Percentiles rank a stretch among this genome's conserved stretches.
These are phyloP conservation scores for Diaporthe vexans DNA, from an alignment of 2,329 filamentous ascomycete species.

Conservation along the genomic window DNA sequence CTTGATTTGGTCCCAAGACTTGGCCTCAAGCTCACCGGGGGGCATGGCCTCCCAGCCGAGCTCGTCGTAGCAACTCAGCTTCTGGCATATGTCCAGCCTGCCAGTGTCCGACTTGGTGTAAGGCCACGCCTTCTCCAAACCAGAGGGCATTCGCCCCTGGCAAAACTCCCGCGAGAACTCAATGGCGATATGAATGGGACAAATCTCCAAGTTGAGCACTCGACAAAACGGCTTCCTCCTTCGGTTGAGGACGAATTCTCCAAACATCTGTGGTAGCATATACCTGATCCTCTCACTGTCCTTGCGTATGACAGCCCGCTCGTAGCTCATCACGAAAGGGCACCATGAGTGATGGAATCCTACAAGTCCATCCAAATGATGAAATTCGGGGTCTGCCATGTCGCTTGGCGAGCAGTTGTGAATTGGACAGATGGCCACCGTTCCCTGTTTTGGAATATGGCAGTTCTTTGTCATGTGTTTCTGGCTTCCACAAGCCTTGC, in stretches of 20 bases:
- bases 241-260: background rate
- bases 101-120: background rate
- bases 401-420: background rate
- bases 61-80: background rate
- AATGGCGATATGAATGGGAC: background rate
- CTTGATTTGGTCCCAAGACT: conserved; percentile 19
- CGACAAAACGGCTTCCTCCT: background rate
- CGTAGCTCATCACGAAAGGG: background rate
- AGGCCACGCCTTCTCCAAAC: background rate
- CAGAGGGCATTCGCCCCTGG: background rate
- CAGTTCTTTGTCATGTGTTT: background rate
- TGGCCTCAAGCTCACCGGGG: background rate
- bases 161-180: background rate
- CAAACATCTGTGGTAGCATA: background rate
- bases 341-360: background rate
- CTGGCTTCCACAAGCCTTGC: background rate
- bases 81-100: rapidly evolving
- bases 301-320: background rate
- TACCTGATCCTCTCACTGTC: background rate
- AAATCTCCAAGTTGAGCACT: background rate
- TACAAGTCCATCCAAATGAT: background rate
- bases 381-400: rapidly evolving
- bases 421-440: background rate
- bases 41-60: background rate
- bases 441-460: background rate